Percentiles rank a stretch among this genome's conserved stretches.
Conservation (phyloP, 1,284 basidiomycete species). For the Cerioporus squamosus region DNA sequence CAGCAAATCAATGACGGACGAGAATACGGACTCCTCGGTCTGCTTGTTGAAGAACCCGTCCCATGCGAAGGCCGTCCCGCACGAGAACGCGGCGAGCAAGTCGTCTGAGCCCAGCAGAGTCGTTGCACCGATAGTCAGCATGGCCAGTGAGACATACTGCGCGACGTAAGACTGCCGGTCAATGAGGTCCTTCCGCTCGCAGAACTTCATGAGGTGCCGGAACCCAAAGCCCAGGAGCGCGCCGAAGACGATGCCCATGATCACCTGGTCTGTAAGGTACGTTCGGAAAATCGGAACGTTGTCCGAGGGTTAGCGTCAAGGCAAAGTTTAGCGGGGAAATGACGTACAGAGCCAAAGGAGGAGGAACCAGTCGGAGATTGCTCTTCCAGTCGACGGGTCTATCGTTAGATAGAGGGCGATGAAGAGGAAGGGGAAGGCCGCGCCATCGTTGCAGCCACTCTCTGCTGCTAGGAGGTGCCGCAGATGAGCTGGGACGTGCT, state of each 20-base stretch:
- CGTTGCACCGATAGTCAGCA: constrained; percentile 84
- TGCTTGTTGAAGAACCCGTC: constrained; percentile 98
- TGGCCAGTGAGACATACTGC: constrained; percentile 78
- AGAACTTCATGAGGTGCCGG: constrained; percentile 95
- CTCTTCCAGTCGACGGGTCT: constrained; percentile 66
- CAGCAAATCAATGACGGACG: constrained; percentile 91
- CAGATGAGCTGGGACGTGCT: constrained; percentile 96
- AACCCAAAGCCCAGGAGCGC: constrained; percentile 81
- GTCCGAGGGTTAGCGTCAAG: background rate
- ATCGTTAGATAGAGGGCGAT: constrained; percentile 90
- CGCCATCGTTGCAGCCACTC: constrained; percentile 93
- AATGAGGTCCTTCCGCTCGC: constrained; percentile 87
- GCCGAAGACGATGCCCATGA: constrained; percentile 83
- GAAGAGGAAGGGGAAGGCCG: constrained; percentile 96
- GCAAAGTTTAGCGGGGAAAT: constrained; percentile 9
- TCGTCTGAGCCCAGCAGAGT: constrained; percentile 93
- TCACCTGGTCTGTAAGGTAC: constrained; percentile 70
- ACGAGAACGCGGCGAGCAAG: constrained; percentile 92
- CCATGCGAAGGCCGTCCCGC: constrained; percentile 98
- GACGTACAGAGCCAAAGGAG: constrained; percentile 82
- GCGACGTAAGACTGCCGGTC: constrained; percentile 92
- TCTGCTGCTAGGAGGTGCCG: constrained; percentile 91
- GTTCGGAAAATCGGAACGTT: background rate
- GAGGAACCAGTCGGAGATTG: constrained; percentile 84
- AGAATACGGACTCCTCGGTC: constrained; percentile 95